phyloP scores from a whole-genome alignment of 495 filamentous ascomycete species.

The Penicillium coffeae region DNA sequence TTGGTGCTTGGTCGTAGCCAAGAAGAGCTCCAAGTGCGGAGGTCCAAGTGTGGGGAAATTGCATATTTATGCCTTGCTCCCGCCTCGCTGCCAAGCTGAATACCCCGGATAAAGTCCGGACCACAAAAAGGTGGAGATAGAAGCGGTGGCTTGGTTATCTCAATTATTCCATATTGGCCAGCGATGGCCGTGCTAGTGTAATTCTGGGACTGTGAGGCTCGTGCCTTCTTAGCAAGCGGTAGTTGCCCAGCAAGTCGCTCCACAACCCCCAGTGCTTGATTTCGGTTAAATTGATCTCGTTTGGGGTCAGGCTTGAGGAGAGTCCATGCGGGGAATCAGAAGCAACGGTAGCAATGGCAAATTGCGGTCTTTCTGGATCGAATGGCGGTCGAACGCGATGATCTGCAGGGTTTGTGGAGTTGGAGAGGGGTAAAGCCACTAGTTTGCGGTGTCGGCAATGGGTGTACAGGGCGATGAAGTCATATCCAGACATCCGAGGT shows the following conservation, averaged over 20 bases:
- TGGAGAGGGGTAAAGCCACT: conserved; percentile 12
- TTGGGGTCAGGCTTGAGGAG: background rate
- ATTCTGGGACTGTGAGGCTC: background rate
- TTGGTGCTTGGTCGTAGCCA: no score
- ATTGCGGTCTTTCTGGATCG: conserved; percentile 3
- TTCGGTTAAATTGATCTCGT: background rate
- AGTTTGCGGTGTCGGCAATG: background rate
- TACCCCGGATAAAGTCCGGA: background rate
- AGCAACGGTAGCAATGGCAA: conserved; percentile 24
- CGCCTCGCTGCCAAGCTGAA: no score
- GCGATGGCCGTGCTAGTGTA: conserved; percentile 4
- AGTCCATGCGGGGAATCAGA: conserved; percentile 11
- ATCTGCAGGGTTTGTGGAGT: conserved; percentile 20
- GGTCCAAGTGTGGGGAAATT: background rate
- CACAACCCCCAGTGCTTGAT: no score
- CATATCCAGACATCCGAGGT: background rate
- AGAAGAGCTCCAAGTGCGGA: background rate
- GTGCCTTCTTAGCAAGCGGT: background rate
- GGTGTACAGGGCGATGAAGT: background rate
- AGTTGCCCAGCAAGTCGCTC: no score
- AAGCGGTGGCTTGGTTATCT: background rate
- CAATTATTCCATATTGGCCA: background rate
- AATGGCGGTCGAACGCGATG: conserved; percentile 14
- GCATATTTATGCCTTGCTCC: conserved; percentile 3
- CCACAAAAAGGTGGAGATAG: conserved; percentile 6